Evolutionary conservation across 2,329 filamentous ascomycete genomes (phyloP).

Genomic region (Colletotrichum abscissum): DNA sequence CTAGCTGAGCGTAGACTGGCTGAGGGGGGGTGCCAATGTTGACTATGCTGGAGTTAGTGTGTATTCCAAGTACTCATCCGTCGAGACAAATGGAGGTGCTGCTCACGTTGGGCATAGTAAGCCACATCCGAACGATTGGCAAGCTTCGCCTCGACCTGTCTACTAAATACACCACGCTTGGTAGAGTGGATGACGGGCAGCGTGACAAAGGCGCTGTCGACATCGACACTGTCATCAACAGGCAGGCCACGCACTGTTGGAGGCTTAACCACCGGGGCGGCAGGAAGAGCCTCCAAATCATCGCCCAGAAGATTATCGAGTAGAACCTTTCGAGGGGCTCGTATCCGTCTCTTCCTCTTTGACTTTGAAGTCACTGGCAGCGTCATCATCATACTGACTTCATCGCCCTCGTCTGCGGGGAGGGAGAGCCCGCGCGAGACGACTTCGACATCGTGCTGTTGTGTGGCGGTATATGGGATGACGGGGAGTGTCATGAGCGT

Average conservation of each 20-base stretch:
- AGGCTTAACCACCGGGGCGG: background rate
- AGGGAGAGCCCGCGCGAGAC: constrained; percentile 23
- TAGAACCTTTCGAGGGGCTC: constrained; percentile 10
- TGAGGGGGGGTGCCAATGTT: constrained; percentile 66
- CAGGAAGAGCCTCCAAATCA: constrained; percentile 8
- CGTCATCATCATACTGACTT: constrained; percentile 22
- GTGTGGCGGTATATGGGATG: constrained; percentile 31
- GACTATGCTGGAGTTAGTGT: constrained; percentile 39
- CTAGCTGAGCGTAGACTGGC: constrained; percentile 64
- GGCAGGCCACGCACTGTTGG: constrained; percentile 22
- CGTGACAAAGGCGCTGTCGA: constrained; percentile 39
- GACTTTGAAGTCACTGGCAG: constrained; percentile 17
- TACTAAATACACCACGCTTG: constrained; percentile 48
- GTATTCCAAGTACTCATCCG: background rate
- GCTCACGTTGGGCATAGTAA: constrained; percentile 61
- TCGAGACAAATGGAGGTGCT: background rate
- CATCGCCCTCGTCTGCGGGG: constrained; percentile 18
- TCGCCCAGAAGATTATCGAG: constrained; percentile 15
- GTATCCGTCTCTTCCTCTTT: constrained; percentile 15
- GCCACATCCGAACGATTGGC: constrained; percentile 64
- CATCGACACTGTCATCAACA: constrained; percentile 22
- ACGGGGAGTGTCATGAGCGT: constrained; percentile 26
- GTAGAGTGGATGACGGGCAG: constrained; percentile 45
- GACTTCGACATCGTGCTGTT: background rate
- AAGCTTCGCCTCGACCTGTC: constrained; percentile 56